A percentile compares a stretch with the other conserved stretches of the same genome.
Conservation (phyloP, 2,329 filamentous ascomycete species). For the Penicillium sp. region DNA sequence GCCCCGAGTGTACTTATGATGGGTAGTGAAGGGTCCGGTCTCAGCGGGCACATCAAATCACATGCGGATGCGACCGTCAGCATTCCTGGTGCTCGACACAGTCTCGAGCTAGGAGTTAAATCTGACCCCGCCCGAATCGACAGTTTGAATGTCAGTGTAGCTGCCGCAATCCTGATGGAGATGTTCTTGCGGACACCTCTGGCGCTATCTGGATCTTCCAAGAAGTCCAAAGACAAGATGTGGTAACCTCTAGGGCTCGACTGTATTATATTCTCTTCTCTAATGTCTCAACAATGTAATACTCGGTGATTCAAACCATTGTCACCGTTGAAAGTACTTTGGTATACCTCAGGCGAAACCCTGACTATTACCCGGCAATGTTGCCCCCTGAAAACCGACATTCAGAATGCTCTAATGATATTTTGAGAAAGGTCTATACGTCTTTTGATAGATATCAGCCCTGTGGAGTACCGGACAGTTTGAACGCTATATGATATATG, state of each 20-base stretch:
- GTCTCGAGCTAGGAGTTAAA: slow-evolving; percentile 37
- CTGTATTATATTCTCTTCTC: slow-evolving; percentile 1
- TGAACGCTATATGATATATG: too few species aligned
- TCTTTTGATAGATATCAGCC: too few species aligned
- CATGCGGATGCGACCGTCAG: slow-evolving; percentile 64
- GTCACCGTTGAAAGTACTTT: not conserved
- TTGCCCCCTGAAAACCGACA: too few species aligned
- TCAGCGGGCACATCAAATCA: slow-evolving; percentile 63
- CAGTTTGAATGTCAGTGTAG: slow-evolving; percentile 91
- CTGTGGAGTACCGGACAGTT: too few species aligned
- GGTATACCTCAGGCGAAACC: not conserved
- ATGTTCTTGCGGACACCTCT: slow-evolving; percentile 40
- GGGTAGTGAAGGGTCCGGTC: slow-evolving; percentile 75
- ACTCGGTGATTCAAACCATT: not conserved
- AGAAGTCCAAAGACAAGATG: slow-evolving; percentile 20
- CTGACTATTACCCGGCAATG: too few species aligned
- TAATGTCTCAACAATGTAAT: not conserved
- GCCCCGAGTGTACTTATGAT: slow-evolving; percentile 77
- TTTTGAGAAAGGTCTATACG: too few species aligned
- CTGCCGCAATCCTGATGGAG: slow-evolving; percentile 67
- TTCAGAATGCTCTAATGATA: too few species aligned
- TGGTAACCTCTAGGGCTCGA: slow-evolving; percentile 8
- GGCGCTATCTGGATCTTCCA: slow-evolving; percentile 20
- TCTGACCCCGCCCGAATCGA: slow-evolving; percentile 62
- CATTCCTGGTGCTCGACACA: slow-evolving; percentile 57